phyloP scores from a whole-genome alignment of 23 red algal species.

The Rhodosorus marinus region DNA sequence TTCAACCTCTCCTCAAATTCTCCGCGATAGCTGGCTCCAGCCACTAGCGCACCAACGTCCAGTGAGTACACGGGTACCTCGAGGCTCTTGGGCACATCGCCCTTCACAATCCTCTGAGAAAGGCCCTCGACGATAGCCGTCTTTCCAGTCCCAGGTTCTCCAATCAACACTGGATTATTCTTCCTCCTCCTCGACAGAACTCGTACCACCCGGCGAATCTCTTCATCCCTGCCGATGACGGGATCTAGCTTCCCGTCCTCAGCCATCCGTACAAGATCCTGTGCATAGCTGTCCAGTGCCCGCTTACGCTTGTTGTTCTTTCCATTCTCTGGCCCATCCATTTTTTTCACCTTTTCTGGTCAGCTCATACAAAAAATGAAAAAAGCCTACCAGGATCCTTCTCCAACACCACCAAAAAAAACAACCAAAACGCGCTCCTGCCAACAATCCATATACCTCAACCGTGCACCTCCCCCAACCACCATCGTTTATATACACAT shows the following conservation, averaged over 20 bases:
- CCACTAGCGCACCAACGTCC: conserved; percentile 8
- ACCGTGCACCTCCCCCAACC: too few relatives aligned
- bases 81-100: conserved; percentile 2
- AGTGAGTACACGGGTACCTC: background rate
- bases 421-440: too few relatives aligned
- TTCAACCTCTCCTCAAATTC: conserved; percentile 10
- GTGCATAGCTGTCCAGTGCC: background rate
- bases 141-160: conserved; percentile 51
- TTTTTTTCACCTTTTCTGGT: too few relatives aligned
- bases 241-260: background rate
- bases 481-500: too few relatives aligned
- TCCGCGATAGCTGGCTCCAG: conserved; percentile 5
- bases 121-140: conserved; percentile 49
- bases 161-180: conserved; percentile 51
- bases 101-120: conserved; percentile 20
- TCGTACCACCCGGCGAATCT: background rate
- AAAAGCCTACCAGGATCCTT: too few relatives aligned
- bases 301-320: too few relatives aligned
- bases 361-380: too few relatives aligned
- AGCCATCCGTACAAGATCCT: background rate
- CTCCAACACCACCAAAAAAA: too few relatives aligned
- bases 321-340: too few relatives aligned
- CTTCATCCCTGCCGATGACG: background rate
- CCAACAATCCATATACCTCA: too few relatives aligned
- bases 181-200: conserved; percentile 5